Conservation (phyloP, 192 early-diverging fungal genomes). For the Podila verticillata region DNA sequence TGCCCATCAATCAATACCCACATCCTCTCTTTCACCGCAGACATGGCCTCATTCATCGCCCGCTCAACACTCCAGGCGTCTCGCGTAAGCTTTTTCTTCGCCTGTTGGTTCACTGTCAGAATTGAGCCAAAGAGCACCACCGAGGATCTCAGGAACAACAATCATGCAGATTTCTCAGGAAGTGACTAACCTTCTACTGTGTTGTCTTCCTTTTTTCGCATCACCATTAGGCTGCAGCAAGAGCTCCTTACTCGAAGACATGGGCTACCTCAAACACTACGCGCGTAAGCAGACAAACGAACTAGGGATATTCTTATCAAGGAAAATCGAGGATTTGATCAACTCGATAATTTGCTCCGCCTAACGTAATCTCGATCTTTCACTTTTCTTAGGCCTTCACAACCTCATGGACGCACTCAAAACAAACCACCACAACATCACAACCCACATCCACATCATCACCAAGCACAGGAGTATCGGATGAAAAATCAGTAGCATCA, state of each 20-base stretch:
- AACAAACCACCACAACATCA: constrained; percentile 2
- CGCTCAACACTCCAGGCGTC: constrained; percentile 26
- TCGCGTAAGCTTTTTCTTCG: constrained; percentile 16
- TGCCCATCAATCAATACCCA: too few relatives aligned
- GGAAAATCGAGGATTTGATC: not conserved
- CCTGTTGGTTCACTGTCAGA: not conserved
- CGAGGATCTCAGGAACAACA: too few relatives aligned
- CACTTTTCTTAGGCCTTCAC: constrained; percentile 11
- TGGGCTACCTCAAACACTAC: constrained; percentile 13
- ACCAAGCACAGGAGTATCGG: not conserved
- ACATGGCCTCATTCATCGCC: constrained; percentile 22
- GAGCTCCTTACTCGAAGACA: constrained; percentile 16
- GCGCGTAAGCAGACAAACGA: constrained; percentile 14
- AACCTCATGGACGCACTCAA: constrained; percentile 22
- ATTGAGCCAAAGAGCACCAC: not conserved
- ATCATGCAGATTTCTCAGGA: not conserved
- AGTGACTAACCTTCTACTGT: not conserved
- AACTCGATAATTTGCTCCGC: not conserved
- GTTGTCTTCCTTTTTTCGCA: not conserved
- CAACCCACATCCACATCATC: constrained; percentile 13
- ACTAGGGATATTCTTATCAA: not conserved
- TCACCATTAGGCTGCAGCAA: constrained; percentile 14
- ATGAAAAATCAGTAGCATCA: not conserved
- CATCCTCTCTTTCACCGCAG: not conserved
- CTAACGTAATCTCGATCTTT: not conserved